These are phyloP conservation scores for Mycena sanguinolenta DNA, from an alignment of 768 basidiomycete genomes.

Conservation along the genomic window DNA sequence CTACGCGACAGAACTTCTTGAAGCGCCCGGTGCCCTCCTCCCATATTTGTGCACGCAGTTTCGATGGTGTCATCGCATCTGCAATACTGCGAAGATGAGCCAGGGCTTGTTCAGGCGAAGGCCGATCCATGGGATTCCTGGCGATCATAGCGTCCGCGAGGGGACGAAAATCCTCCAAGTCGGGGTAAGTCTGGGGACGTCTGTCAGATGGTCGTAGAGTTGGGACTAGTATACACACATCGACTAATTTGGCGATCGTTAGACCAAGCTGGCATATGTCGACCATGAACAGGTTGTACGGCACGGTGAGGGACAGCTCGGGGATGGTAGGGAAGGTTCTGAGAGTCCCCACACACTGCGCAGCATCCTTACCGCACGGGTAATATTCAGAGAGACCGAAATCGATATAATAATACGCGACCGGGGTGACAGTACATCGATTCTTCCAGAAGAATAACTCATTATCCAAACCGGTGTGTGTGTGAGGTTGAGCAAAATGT, in stretches of 20 bases:
- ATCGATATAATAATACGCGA: constrained; percentile 34
- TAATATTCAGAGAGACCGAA: constrained; percentile 21
- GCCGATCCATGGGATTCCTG: constrained; percentile 15
- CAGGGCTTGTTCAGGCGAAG: not conserved
- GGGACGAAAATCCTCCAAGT: not conserved
- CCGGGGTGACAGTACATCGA: constrained; percentile 16
- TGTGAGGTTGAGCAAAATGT: constrained; percentile 8
- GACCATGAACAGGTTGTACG: constrained; percentile 28
- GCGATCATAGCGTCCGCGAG: constrained; percentile 3
- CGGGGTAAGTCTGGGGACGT: not conserved
- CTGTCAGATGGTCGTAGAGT: not conserved
- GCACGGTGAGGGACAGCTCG: constrained; percentile 22
- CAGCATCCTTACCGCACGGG: constrained; percentile 21
- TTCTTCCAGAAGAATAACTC: constrained; percentile 2
- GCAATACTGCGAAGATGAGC: constrained; percentile 11
- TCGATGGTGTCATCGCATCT: not conserved
- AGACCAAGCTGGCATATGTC: constrained; percentile 29
- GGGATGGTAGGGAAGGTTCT: constrained; percentile 20
- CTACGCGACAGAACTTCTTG: constrained; percentile 9
- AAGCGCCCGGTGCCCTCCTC: constrained; percentile 11
- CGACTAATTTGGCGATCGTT: constrained; percentile 9
- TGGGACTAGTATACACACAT: not conserved
- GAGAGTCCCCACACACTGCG: constrained; percentile 6
- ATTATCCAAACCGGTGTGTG: constrained; percentile 5
- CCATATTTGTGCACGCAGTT: constrained; percentile 19